These are phyloP conservation scores for Talaromyces ruber DNA, from an alignment of 495 filamentous ascomycete genomes.

Conservation along the genomic window DNA sequence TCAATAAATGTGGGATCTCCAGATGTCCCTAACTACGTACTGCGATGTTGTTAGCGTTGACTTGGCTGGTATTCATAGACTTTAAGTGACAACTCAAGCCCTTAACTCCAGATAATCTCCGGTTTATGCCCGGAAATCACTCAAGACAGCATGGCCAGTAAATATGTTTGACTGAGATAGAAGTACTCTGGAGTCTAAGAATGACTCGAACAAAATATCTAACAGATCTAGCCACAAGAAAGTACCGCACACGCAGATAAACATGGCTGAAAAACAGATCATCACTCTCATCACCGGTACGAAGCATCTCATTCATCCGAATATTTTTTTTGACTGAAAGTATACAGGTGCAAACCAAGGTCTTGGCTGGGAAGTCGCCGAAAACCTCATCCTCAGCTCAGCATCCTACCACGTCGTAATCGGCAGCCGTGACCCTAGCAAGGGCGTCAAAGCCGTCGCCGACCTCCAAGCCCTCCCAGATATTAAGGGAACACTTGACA, in stretches of 20 bases:
- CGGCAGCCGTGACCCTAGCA: slow-evolving; percentile 16
- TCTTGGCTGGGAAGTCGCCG: slow-evolving; percentile 19
- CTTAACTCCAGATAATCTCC: slow-evolving; percentile 1
- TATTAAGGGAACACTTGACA: slow-evolving; percentile 14
- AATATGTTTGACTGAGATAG: background rate
- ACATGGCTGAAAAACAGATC: slow-evolving; percentile 6
- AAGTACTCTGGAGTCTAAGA: background rate
- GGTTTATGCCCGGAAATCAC: background rate
- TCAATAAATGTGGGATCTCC: too few species aligned
- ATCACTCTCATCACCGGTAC: slow-evolving; percentile 8
- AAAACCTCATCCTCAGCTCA: slow-evolving; percentile 12
- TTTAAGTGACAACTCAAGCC: background rate
- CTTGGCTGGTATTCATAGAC: background rate
- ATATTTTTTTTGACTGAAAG: background rate
- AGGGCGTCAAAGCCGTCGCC: slow-evolving; percentile 15
- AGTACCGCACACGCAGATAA: background rate
- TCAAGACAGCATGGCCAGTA: background rate
- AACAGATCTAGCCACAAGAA: background rate
- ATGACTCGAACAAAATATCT: background rate
- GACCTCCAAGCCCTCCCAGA: slow-evolving; percentile 8
- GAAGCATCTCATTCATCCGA: background rate
- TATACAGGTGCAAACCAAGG: slow-evolving; percentile 22
- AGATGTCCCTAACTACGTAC: too few species aligned
- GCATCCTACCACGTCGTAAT: slow-evolving; percentile 20
- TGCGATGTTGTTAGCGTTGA: too few species aligned